Evolutionary conservation across 805 yeast genomes (phyloP), one percentile per base, ranked within the genome.

Genomic region (Saccharomycopsis sp.): DNA sequence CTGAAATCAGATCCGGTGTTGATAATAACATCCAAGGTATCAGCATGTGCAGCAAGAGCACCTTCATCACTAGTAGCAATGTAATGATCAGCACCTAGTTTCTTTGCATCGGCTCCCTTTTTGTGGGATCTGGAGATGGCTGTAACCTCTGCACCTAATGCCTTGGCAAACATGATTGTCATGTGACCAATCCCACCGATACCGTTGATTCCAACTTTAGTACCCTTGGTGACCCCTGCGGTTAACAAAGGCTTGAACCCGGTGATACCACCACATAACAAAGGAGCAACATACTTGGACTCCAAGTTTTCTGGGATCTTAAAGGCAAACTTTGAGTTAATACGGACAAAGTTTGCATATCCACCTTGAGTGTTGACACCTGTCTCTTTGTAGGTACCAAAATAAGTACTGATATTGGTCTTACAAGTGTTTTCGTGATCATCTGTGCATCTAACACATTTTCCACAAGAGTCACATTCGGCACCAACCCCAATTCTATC

Each of bases 401-500:
- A 73, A 71, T 85, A 87, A 24, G 93, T 86, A 54, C 73, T 69
- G 53, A 76, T 76, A 15, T 61, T 44, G 12, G 75, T 68, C 8
- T 67, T 54, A 73, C 94, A 87, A 74, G 79, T 81, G 63, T 72
- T 76, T 64, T 85, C 86, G 67, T 82, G 77, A 64, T 74, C 76
- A 41, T 67, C 63, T 29, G 75, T 68, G 76, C 91, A 89, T 66
- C 82, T 75, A 55, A 74, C 66, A 73, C 96, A 89, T n/a, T 79
- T 73, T 56, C 76, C 70, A 73, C 96, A 88, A 49, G 86, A 74
- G 58, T 72, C 73, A 25, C 77, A 75, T 66, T 81, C 84, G 25
- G 94, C 93, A 65, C 96, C 96, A 55, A 87, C 78, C 58, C 93
- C 96, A 35, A 87, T 93, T 63, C 89, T 76, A 63, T 89, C 85